A percentile compares a stretch with the other conserved stretches of the same genome.
Conservation (phyloP, 306 rosid genomes). For the Styphnolobium japonicum region DNA sequence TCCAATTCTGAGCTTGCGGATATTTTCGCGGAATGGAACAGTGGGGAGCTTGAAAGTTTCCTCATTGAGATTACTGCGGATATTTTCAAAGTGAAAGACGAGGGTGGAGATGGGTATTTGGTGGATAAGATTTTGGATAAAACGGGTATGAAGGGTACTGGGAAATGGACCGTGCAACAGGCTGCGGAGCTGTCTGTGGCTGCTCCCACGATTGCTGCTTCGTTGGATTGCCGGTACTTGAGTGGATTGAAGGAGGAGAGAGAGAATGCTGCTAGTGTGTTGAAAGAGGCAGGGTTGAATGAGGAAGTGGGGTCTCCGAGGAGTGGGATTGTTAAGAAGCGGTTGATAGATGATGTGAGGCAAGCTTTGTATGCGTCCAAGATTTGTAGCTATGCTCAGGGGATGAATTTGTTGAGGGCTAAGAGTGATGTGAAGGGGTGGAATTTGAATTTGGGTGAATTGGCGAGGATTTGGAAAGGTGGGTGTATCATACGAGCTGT, state of each 20-base stretch:
- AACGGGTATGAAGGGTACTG: constrained; percentile 95
- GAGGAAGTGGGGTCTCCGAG: constrained; percentile 46
- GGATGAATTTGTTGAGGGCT: constrained; percentile 90
- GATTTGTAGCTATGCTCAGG: constrained; percentile 95
- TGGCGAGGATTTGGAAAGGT: constrained; percentile 98
- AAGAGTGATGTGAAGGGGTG: constrained; percentile 85
- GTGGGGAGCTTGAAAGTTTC: constrained; percentile 86
- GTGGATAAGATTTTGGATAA: constrained; percentile 90
- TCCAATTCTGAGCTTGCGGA: constrained; percentile 62
- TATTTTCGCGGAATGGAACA: constrained; percentile 81
- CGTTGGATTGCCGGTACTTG: constrained; percentile 77
- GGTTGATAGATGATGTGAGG: constrained; percentile 87
- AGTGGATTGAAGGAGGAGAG: constrained; percentile 96
- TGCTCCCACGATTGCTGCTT: constrained; percentile 86
- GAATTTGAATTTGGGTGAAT: constrained; percentile 83
- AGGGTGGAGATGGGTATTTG: constrained; percentile 56
- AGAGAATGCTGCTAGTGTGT: constrained; percentile 60
- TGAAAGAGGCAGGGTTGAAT: constrained; percentile 76
- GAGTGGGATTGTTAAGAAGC: constrained; percentile 69
- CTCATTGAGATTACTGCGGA: constrained; percentile 82
- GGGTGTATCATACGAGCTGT: constrained; percentile 93
- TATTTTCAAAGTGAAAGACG: constrained; percentile 82
- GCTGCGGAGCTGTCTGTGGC: constrained; percentile 93
- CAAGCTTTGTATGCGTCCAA: constrained; percentile 93
- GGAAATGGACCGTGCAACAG: constrained; percentile 97